Evolutionary conservation across 2,329 filamentous ascomycete genomes (phyloP).

Genomic region (Podosphaera xanthii): DNA sequence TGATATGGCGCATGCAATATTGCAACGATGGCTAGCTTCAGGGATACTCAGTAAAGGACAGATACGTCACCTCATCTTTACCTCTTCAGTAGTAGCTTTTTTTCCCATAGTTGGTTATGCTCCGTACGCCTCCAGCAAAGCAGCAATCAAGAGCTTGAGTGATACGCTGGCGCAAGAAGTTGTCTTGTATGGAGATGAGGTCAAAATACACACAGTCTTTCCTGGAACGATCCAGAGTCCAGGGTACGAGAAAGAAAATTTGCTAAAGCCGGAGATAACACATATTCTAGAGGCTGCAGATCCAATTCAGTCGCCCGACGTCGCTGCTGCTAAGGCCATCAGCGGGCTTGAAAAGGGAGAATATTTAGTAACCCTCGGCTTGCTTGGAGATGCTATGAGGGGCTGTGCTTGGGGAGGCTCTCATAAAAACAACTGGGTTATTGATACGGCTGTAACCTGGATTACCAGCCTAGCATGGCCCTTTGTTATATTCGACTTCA

Average conservation of each 20-base stretch:
- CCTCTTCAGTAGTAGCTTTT: conserved; percentile 53
- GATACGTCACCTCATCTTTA: conserved; percentile 68
- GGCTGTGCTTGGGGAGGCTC: conserved; percentile 32
- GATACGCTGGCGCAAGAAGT: conserved; percentile 72
- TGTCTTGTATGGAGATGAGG: conserved; percentile 61
- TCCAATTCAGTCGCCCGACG: conserved; percentile 51
- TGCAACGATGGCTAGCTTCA: conserved; percentile 49
- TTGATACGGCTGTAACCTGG: conserved; percentile 34
- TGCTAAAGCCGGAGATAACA: conserved; percentile 60
- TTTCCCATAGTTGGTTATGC: conserved; percentile 61
- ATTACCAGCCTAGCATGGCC: conserved; percentile 31
- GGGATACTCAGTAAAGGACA: conserved; percentile 22
- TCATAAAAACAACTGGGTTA: conserved; percentile 32
- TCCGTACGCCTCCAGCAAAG: conserved; percentile 67
- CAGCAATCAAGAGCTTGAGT: conserved; percentile 59
- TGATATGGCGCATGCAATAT: conserved; percentile 63
- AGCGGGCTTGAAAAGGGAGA: conserved; percentile 57
- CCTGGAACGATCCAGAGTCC: conserved; percentile 66
- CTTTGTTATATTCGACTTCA: conserved; percentile 32
- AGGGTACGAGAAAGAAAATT: conserved; percentile 53
- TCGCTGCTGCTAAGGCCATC: conserved; percentile 50
- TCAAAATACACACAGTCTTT: conserved; percentile 61
- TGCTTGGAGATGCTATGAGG: conserved; percentile 50
- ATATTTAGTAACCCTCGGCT: conserved; percentile 55
- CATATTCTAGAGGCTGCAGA: conserved; percentile 64